These are phyloP conservation scores for Cryptococcus amylolentus DNA, from an alignment of 1,284 basidiomycete genomes.

Conservation along the genomic window DNA sequence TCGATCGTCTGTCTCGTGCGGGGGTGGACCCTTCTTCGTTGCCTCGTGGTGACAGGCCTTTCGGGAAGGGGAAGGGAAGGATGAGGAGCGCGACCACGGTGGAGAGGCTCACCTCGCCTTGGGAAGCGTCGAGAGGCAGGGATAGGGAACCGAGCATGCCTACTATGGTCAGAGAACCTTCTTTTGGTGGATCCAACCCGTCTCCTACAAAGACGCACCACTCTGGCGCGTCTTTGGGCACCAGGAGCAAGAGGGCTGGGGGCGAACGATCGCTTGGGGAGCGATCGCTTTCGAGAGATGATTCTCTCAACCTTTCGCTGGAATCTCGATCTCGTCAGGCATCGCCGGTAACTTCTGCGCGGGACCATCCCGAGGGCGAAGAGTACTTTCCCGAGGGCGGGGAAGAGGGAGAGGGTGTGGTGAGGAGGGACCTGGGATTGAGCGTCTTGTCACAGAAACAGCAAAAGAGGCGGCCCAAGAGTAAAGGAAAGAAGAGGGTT, in stretches of 20 bases:
- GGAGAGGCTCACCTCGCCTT: background rate
- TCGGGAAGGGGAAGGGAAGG: slow-evolving; percentile 2
- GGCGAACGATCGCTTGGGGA: too few species aligned
- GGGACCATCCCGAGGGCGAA: background rate
- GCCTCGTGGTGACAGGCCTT: background rate
- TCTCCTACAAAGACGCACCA: too few species aligned
- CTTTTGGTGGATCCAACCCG: too few species aligned
- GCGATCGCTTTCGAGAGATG: too few species aligned
- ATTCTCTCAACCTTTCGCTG: background rate
- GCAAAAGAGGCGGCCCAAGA: slow-evolving; percentile 1
- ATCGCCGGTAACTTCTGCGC: too few species aligned
- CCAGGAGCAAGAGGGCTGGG: too few species aligned
- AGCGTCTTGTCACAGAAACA: slow-evolving; percentile 3
- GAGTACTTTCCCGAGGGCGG: background rate
- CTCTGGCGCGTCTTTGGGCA: too few species aligned
- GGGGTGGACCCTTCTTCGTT: background rate
- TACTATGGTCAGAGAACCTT: too few species aligned
- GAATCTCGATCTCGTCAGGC: background rate
- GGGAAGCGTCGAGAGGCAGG: background rate
- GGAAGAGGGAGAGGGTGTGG: slow-evolving; percentile 10
- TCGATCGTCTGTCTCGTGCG: background rate
- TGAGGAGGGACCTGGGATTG: slow-evolving; percentile 10
- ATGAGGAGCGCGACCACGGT: slow-evolving; percentile 4
- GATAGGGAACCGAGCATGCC: too few species aligned
- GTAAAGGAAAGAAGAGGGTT: background rate